A percentile compares a stretch with the other conserved stretches of the same genome.
Evolutionary conservation across 306 rosid species (phyloP).

Genomic region (Gynostemma pentaphyllum): DNA sequence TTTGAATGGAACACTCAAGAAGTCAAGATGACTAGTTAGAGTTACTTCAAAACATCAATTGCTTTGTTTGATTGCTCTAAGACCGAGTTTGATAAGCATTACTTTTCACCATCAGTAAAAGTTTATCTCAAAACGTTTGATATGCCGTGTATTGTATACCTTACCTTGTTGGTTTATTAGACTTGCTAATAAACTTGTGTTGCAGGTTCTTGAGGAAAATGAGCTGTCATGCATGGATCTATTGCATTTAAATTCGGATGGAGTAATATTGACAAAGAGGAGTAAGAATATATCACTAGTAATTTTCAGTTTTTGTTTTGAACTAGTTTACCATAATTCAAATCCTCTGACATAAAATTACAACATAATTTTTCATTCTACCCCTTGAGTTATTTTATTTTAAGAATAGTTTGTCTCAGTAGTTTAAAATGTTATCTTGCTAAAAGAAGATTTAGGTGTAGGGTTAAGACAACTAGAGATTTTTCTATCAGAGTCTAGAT

Average conservation of each 20-base stretch:
- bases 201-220: slow-evolving; percentile 88
- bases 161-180: slow-evolving; percentile 9
- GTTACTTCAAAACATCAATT: not conserved
- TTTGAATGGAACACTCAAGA: not conserved
- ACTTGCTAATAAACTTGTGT: slow-evolving; percentile 15
- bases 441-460: not conserved
- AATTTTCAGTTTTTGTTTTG: not conserved
- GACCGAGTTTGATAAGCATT: not conserved
- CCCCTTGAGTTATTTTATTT: not conserved
- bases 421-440: not conserved
- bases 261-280: slow-evolving; percentile 60
- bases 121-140: too few species aligned
- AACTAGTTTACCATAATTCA: not conserved
- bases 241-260: slow-evolving; percentile 53
- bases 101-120: too few species aligned
- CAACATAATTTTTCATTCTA: not conserved
- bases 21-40: not conserved
- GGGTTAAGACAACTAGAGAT: not conserved
- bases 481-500: not conserved
- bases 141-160: not conserved
- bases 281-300: slow-evolving; percentile 35
- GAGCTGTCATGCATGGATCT: slow-evolving; percentile 63
- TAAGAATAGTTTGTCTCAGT: not conserved
- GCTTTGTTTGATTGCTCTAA: not conserved
- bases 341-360: not conserved